Evolutionary conservation across 495 filamentous ascomycete genomes (phyloP).

Genomic region (Chaetomium tenue): DNA sequence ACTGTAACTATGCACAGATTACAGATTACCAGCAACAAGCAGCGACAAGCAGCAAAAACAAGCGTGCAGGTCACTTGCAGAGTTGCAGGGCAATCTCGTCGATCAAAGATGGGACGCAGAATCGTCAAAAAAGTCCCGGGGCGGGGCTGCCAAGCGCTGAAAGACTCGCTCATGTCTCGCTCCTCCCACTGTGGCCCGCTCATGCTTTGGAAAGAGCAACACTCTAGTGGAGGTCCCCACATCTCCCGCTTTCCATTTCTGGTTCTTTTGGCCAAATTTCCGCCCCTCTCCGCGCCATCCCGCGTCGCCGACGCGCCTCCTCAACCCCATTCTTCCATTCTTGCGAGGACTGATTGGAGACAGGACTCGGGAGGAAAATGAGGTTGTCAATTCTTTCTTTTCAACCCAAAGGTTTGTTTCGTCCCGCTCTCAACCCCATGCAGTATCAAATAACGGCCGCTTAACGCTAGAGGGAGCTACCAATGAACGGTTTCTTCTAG

Average conservation of each 20-base stretch:
- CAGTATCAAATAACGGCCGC: too few relatives aligned
- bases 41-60: background rate
- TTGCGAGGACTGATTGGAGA: background rate
- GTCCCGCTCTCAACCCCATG: too few relatives aligned
- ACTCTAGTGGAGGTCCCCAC: background rate
- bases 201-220: background rate
- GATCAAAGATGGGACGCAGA: constrained; percentile 4
- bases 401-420: too few relatives aligned
- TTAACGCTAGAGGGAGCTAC: too few relatives aligned
- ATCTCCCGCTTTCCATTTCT: background rate
- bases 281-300: constrained; percentile 9
- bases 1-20: too few relatives aligned
- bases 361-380: background rate
- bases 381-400: too few relatives aligned
- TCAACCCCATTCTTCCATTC: background rate
- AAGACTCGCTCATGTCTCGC: background rate
- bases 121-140: constrained; percentile 4
- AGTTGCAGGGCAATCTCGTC: background rate
- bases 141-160: constrained; percentile 5
- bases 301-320: constrained; percentile 10
- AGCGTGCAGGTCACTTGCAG: constrained; percentile 8
- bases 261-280: background rate
- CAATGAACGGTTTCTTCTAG: too few relatives aligned
- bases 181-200: too few relatives aligned
- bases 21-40: background rate